phyloP scores from a whole-genome alignment of 192 early-diverging fungal species.

The Phycomyces nitens region DNA sequence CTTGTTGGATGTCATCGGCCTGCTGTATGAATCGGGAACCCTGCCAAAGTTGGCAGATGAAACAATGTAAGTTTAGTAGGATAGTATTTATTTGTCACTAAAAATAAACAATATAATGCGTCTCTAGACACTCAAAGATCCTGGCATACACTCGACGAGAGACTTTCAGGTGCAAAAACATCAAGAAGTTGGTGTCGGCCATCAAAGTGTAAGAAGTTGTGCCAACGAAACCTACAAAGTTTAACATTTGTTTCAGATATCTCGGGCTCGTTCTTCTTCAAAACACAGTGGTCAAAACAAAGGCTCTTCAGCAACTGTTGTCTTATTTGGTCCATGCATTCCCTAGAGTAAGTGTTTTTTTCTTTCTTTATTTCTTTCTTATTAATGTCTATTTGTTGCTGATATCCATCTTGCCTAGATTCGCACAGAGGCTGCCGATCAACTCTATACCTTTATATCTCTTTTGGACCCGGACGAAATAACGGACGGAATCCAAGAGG shows the following conservation, averaged over 20 bases:
- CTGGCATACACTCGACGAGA: constrained; percentile 46
- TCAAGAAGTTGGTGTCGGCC: constrained; percentile 59
- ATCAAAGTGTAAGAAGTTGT: constrained; percentile 58
- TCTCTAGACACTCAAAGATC: constrained; percentile 32
- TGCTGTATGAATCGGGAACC: constrained; percentile 56
- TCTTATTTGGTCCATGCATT: constrained; percentile 69
- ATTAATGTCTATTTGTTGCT: background rate
- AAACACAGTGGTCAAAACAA: constrained; percentile 42
- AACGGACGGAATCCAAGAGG: constrained; percentile 40
- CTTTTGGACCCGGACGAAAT: constrained; percentile 48
- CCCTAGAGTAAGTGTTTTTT: constrained; percentile 55
- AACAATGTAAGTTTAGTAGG: constrained; percentile 31
- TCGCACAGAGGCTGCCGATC: constrained; percentile 64
- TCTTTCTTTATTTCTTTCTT: background rate
- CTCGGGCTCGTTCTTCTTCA: constrained; percentile 13
- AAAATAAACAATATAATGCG: no score
- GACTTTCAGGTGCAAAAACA: constrained; percentile 48
- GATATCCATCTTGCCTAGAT: constrained; percentile 40
- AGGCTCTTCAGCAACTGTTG: constrained; percentile 58
- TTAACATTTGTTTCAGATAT: constrained; percentile 16
- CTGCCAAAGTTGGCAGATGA: constrained; percentile 32
- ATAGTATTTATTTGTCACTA: no score
- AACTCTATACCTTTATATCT: constrained; percentile 64
- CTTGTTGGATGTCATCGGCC: constrained; percentile 62
- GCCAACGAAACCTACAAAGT: background rate